These are phyloP conservation scores for Cercophora samala DNA, from an alignment of 495 filamentous ascomycete genomes.

Conservation along the genomic window DNA sequence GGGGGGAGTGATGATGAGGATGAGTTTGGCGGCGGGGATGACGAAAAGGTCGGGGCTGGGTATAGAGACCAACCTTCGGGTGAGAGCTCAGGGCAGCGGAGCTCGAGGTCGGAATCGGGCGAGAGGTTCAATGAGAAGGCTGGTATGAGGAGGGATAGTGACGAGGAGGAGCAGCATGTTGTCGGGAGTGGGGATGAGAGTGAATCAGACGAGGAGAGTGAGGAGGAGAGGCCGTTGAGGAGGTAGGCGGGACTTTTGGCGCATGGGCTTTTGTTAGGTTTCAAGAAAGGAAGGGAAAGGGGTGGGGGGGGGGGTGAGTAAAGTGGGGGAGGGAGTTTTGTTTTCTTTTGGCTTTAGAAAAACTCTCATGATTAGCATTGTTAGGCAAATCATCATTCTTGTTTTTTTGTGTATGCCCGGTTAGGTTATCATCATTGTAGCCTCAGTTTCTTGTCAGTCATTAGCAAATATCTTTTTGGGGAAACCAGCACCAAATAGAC, in stretches of 20 bases:
- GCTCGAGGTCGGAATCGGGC: constrained; percentile 5
- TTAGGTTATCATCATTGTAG: no score
- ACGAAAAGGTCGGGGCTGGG: constrained; percentile 9
- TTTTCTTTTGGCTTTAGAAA: neutral
- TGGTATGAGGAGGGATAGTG: constrained; percentile 28
- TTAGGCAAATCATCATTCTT: no score
- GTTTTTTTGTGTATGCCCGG: no score
- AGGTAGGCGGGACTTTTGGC: neutral
- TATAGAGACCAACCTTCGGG: constrained; percentile 22
- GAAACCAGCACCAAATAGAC: no score
- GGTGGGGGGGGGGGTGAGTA: no score
- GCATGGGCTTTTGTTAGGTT: neutral
- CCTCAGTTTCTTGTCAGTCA: no score
- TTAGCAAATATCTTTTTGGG: no score
- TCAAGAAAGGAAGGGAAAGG: neutral
- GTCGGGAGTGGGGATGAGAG: constrained; percentile 32
- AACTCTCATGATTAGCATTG: no score
- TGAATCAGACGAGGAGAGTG: constrained; percentile 21
- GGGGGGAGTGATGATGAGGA: constrained; percentile 53
- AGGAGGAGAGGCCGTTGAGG: constrained; percentile 22
- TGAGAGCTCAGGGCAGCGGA: neutral
- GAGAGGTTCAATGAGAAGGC: constrained; percentile 22
- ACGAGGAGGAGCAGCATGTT: constrained; percentile 52
- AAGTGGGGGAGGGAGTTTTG: neutral
- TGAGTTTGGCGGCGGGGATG: constrained; percentile 14